Evolutionary conservation across 2,329 filamentous ascomycete species (phyloP), one percentile per base, ranked within the genome.

Genomic region (Drechslera avenae): DNA sequence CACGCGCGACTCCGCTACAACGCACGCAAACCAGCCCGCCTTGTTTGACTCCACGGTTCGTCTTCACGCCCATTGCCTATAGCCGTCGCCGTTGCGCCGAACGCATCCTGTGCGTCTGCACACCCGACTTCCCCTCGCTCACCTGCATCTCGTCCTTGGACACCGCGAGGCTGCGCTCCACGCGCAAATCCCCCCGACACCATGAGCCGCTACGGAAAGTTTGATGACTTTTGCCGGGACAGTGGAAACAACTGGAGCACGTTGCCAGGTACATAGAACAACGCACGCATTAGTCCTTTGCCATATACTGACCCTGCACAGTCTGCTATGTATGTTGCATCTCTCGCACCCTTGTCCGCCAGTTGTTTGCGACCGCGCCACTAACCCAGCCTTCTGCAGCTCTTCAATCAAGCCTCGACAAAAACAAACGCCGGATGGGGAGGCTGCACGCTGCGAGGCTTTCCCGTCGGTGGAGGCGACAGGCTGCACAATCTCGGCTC

Each of bases 401-500:
- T 96, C 62, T 85, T 93, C 66, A 79, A 82, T 59, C 63, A 77
- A 67, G 75, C 62, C 73, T 75, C 64, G 79, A 87, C 75, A 79
- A 84, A 73, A 85, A 87, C 68, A 76, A 86, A 71, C 66, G 73
- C 54, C 80, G 85, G 84, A 55, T 85, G 76, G 19, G 84, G 79
- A 53, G 89, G 89, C 57, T 97, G 93, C 74, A 75, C 85, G 50
- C 78, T 97, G 61, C 82, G 64, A 21, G 93, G 93, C 57, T 94
- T 97, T 62, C 67, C 82, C 7, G 77, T 97, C 58, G 84, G 85
- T 60, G 79, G 80, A 63, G 84, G 78, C 46, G 79, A 82, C 57
- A 76, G 88, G 64, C 77, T 99, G 32, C 89, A 87, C 30, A 99
- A 99, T 70, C 73, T 99, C 91, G 88, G 94, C n/a, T 95, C 92